These are phyloP conservation scores for Coemansia guatemalensis DNA, from an alignment of 192 early-diverging fungal genomes.

Conservation along the genomic window DNA sequence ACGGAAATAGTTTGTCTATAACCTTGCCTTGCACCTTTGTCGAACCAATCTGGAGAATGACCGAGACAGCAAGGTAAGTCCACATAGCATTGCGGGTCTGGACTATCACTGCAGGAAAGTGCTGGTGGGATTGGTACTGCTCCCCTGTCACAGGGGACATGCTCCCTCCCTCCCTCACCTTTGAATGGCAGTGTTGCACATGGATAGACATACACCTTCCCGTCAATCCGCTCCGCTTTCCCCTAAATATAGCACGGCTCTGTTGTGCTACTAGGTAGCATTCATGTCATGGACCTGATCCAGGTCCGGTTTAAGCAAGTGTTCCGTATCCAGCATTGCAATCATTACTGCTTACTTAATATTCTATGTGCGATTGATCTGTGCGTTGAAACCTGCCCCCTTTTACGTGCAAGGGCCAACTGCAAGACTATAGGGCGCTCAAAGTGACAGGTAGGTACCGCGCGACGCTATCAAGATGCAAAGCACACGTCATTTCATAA, in stretches of 20 bases:
- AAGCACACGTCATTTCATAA: neutral
- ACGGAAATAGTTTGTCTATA: neutral
- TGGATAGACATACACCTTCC: neutral
- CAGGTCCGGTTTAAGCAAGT: neutral
- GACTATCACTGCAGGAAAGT: neutral
- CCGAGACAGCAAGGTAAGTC: conserved; percentile 33
- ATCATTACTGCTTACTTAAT: neutral
- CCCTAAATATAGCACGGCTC: neutral
- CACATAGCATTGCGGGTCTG: neutral
- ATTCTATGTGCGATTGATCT: neutral
- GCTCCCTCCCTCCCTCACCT: neutral
- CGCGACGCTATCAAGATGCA: neutral
- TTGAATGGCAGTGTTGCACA: neutral
- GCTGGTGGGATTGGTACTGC: neutral
- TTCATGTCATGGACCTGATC: neutral
- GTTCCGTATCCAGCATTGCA: neutral
- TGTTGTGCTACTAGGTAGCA: neutral
- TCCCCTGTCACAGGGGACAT: neutral
- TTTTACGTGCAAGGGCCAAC: neutral
- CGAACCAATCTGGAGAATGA: conserved; percentile 19
- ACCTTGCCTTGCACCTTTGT: neutral
- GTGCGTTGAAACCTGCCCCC: neutral
- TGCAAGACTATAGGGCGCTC: conserved; percentile 29
- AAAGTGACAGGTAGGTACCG: conserved; percentile 40
- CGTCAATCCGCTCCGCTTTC: neutral